These are phyloP conservation scores for Vicia faba DNA, from an alignment of 306 rosid species.

Conservation along the genomic window DNA sequence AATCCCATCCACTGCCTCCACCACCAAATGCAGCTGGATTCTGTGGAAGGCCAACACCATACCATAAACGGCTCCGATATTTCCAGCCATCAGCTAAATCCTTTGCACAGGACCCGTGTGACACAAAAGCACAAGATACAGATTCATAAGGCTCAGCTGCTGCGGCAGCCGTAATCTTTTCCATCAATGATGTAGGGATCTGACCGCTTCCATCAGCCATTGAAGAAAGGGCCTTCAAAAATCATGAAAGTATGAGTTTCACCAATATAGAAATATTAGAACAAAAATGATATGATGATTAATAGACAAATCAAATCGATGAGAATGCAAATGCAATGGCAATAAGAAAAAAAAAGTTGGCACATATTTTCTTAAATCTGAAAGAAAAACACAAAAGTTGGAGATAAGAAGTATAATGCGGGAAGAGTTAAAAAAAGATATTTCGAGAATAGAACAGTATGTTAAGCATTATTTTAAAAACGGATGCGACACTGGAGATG, in stretches of 20 bases:
- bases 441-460: constrained; percentile 15
- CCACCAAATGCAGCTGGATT: constrained; percentile 72
- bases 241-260: constrained; percentile 38
- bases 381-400: constrained; percentile 16
- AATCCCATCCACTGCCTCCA: constrained; percentile 89
- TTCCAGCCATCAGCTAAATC: constrained; percentile 94
- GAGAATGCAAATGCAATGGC: constrained; percentile 37
- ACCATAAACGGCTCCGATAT: constrained; percentile 90
- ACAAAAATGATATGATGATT: constrained; percentile 31
- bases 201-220: constrained; percentile 86
- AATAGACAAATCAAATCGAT: constrained; percentile 13
- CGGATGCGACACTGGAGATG: constrained; percentile 19
- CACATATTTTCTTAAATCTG: constrained; percentile 23
- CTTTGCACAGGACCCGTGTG: constrained; percentile 83
- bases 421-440: not conserved
- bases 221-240: constrained; percentile 76
- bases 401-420: constrained; percentile 7
- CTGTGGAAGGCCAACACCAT: constrained; percentile 85
- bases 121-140: constrained; percentile 93
- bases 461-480: constrained; percentile 27
- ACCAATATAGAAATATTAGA: constrained; percentile 35
- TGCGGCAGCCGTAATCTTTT: constrained; percentile 88
- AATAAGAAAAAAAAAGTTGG: not conserved
- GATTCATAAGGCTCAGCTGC: constrained; percentile 98
- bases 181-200: constrained; percentile 75